These are phyloP conservation scores for Hydnum rufescens DNA, from an alignment of 768 basidiomycete genomes.

Conservation along the genomic window DNA sequence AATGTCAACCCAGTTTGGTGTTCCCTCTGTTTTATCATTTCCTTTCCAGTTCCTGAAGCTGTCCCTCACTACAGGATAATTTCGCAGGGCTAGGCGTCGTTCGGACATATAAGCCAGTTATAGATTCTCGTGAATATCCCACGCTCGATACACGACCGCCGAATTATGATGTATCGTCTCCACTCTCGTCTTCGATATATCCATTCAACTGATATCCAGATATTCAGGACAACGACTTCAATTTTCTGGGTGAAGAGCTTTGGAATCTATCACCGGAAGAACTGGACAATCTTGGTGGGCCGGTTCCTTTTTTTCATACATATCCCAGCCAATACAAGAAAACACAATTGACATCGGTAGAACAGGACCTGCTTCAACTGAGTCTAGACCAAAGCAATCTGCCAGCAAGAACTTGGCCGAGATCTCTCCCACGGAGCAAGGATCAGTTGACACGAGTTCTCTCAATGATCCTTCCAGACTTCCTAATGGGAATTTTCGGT, in stretches of 20 bases:
- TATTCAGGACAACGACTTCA: conserved; percentile 39
- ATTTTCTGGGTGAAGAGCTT: conserved; percentile 45
- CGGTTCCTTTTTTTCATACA: background rate
- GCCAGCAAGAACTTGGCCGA: background rate
- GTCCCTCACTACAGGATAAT: conserved; percentile 35
- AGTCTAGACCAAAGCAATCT: conserved; percentile 1
- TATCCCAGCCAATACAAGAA: background rate
- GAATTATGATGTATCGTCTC: conserved; percentile 28
- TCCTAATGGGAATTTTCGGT: conserved; percentile 48
- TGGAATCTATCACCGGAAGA: conserved; percentile 15
- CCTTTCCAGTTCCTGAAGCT: conserved; percentile 1
- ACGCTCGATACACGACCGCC: conserved; percentile 53
- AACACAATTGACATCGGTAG: background rate
- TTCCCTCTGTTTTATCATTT: conserved; percentile 7
- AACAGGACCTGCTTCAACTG: background rate
- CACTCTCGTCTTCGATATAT: background rate
- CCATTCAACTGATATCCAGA: background rate
- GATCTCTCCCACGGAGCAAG: background rate
- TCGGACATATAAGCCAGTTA: conserved; percentile 34
- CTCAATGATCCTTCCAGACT: conserved; percentile 21
- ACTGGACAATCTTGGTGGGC: background rate
- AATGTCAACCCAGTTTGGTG: conserved; percentile 32
- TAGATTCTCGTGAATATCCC: conserved; percentile 39
- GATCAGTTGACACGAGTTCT: background rate
- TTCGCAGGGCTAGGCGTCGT: conserved; percentile 44